Percentiles rank a stretch among this genome's conserved stretches.
Conservation (phyloP, 257 asterid species). For the Vinca minor region DNA sequence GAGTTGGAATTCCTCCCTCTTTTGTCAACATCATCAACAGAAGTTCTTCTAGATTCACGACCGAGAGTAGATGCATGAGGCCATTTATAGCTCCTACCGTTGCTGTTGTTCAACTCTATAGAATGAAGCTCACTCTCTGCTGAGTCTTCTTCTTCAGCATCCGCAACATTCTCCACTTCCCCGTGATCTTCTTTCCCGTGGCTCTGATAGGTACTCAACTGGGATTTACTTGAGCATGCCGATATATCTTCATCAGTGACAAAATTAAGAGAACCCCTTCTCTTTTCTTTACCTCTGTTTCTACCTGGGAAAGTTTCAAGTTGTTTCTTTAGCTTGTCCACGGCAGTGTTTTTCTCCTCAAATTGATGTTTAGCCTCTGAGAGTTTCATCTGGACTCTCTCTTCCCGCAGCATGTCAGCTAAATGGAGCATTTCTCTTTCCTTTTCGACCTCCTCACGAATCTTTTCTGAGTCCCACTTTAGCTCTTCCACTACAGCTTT, state of each 20-base stretch:
- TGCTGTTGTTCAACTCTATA: conserved; percentile 37
- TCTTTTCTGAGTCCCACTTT: conserved; percentile 45
- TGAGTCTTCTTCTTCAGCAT: conserved; percentile 44
- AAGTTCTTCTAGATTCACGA: conserved; percentile 26
- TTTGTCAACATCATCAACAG: conserved; percentile 27
- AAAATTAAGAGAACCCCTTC: conserved; percentile 7
- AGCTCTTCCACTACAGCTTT: conserved; percentile 37
- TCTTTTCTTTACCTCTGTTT: conserved; percentile 31
- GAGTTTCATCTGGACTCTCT: conserved; percentile 44
- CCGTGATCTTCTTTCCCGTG: conserved; percentile 38
- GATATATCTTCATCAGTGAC: conserved; percentile 32
- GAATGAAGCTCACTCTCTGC: conserved; percentile 67
- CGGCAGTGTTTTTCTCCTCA: conserved; percentile 59
- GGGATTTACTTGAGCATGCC: conserved; percentile 24
- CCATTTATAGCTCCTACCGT: conserved; percentile 35
- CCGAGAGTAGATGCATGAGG: conserved; percentile 23
- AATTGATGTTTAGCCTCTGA: conserved; percentile 49
- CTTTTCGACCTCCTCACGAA: conserved; percentile 44
- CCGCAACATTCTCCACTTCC: conserved; percentile 44
- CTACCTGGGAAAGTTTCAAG: conserved; percentile 61
- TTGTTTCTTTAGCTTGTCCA: conserved; percentile 66
- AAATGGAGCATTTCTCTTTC: conserved; percentile 57
- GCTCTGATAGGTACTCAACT: conserved; percentile 18
- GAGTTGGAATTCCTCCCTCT: conserved; percentile 40
- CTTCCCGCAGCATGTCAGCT: conserved; percentile 51